Conservation (phyloP, 441 rosid genomes). For the Breynia disticha region DNA sequence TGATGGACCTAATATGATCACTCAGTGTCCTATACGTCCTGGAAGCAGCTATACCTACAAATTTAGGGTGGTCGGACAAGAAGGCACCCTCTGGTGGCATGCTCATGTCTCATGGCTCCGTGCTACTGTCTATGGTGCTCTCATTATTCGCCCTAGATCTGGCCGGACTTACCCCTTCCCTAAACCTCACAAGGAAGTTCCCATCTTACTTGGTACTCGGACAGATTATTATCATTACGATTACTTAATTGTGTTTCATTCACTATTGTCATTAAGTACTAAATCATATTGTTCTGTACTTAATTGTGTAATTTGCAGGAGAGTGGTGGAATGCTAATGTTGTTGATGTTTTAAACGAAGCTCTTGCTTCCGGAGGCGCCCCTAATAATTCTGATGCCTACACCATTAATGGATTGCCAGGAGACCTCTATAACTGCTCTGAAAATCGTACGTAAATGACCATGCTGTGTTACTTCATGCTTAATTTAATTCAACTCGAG, state of each 20-base stretch:
- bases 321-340: slow-evolving; percentile 90
- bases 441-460: slow-evolving; percentile 40
- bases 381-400: slow-evolving; percentile 66
- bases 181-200: slow-evolving; percentile 53
- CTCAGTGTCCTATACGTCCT: slow-evolving; percentile 76
- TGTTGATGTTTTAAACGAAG: slow-evolving; percentile 40
- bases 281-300: too few species aligned
- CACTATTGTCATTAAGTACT: too few species aligned
- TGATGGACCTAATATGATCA: slow-evolving; percentile 73
- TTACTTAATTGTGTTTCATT: not conserved
- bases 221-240: not conserved
- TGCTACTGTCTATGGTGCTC: slow-evolving; percentile 67
- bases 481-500: too few species aligned
- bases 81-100: slow-evolving; percentile 98
- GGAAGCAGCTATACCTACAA: slow-evolving; percentile 53
- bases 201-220: slow-evolving; percentile 53
- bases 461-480: too few species aligned
- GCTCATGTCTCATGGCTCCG: slow-evolving; percentile 70
- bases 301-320: slow-evolving; percentile 28
- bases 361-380: slow-evolving; percentile 37
- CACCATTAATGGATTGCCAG: slow-evolving; percentile 79
- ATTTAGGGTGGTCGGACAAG: slow-evolving; percentile 50
- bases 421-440: slow-evolving; percentile 81
- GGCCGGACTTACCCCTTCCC: slow-evolving; percentile 64
- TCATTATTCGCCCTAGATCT: slow-evolving; percentile 49